phyloP scores from a whole-genome alignment of 805 yeast genomes.

The Ogataea wickerhamii region DNA sequence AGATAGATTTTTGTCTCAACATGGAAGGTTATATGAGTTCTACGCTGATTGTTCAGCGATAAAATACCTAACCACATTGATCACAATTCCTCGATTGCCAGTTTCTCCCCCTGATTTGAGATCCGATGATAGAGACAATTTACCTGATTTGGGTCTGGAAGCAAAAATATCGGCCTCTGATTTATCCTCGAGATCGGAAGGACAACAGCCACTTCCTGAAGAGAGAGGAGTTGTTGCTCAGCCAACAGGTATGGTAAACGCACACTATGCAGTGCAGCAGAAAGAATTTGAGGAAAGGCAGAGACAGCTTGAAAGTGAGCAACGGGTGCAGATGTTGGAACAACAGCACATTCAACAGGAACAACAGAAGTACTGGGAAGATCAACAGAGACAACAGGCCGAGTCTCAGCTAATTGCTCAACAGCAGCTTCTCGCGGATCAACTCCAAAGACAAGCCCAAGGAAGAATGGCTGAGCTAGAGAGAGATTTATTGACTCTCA shows the following conservation, averaged over 20 bases:
- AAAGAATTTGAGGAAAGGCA: slow-evolving; percentile 57
- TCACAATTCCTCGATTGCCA: slow-evolving; percentile 70
- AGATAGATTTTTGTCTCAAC: slow-evolving; percentile 69
- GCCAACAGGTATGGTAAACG: slow-evolving; percentile 48
- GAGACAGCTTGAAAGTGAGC: slow-evolving; percentile 54
- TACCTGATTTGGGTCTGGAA: slow-evolving; percentile 42
- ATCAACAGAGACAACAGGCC: slow-evolving; percentile 68
- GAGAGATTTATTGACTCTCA: slow-evolving; percentile 69
- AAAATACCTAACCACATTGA: slow-evolving; percentile 73
- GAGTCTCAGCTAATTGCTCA: slow-evolving; percentile 68
- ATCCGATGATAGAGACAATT: slow-evolving; percentile 41
- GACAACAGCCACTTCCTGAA: slow-evolving; percentile 28
- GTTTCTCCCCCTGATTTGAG: slow-evolving; percentile 57
- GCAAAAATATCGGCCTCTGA: slow-evolving; percentile 19
- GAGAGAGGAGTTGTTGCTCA: slow-evolving; percentile 50
- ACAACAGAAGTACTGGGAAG: slow-evolving; percentile 70
- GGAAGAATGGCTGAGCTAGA: slow-evolving; percentile 79
- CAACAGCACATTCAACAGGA: slow-evolving; percentile 67
- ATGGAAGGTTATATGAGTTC: slow-evolving; percentile 67
- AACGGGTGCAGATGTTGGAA: slow-evolving; percentile 58
- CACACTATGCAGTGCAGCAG: slow-evolving; percentile 43
- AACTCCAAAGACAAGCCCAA: slow-evolving; percentile 68
- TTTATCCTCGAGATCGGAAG: slow-evolving; percentile 19
- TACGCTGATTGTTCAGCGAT: slow-evolving; percentile 88
- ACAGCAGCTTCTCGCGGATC: slow-evolving; percentile 63